Evolutionary conservation across 176 grass and related monocot species (phyloP), one percentile per base, ranked within the genome.

Genomic region (Neostapfia colusana): DNA sequence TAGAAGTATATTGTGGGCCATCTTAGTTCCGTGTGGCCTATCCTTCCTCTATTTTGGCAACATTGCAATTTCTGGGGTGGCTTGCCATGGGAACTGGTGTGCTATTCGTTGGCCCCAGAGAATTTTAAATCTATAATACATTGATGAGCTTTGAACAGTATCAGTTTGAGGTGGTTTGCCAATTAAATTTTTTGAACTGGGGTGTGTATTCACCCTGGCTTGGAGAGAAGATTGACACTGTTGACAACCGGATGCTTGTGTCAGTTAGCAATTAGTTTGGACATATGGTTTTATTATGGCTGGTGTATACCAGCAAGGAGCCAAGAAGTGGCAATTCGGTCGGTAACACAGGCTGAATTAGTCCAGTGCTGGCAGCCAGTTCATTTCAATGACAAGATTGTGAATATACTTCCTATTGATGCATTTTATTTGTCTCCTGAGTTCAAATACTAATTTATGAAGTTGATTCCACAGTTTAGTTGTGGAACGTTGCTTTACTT

Each of bases 21-120:
- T 63, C 17, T 51, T 72, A 72, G 39, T 72, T 78, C 72, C 44
- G 78, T 23, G 25, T n/a, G n/a, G n/a, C n/a, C n/a, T n/a, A 23
- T 11, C 13, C 39, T 15, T 15, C 0, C 21, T 10, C 42, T 38
- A 7, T 77, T 44, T 28, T 43, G 53, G 60, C 18, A 17, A 50
- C 38, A 44, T 34, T 75, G 61, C 27, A 69, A 76, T 43, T 57
- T 83, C 59, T 31, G 59, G 2, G 4, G 28, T 76, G 49, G 2
- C 27, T 35, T 67, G 61, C 12, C 36, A 53, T 54, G 41, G 65
- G 28, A 63, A 34, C 4, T 76, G 34, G 17, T 63, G 73, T 54
- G 23, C 16, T 77, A 48, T 62, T n/a, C 35, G 70, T 76, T 3
- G 23, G 42, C 61, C 69, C 7, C 18, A 40, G 42, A 34, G 57